Conservation (phyloP, 768 basidiomycete species). For the Dentipellis fragilis region DNA sequence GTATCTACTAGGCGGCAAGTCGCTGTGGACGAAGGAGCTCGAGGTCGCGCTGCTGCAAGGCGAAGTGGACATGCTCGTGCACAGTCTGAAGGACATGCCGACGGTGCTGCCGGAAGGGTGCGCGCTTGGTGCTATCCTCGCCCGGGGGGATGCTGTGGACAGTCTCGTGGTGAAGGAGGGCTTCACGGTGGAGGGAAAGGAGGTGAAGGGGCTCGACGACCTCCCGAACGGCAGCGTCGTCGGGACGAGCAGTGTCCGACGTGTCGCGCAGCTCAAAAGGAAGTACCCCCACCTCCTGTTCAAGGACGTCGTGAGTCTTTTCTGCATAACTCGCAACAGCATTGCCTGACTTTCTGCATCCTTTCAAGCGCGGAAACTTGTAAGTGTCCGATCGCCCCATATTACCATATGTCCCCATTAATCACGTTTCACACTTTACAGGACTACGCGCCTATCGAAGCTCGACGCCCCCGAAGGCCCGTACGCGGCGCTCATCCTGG, state of each 20-base stretch:
- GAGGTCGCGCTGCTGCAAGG: constrained; percentile 71
- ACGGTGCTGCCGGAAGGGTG: constrained; percentile 80
- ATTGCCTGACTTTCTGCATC: background rate
- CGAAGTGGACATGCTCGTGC: constrained; percentile 84
- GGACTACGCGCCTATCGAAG: constrained; percentile 86
- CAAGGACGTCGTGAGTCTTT: constrained; percentile 71
- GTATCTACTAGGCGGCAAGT: constrained; percentile 84
- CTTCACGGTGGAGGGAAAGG: constrained; percentile 16
- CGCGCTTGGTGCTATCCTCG: constrained; percentile 72
- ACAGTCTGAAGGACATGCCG: constrained; percentile 89
- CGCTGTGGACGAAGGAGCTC: constrained; percentile 94
- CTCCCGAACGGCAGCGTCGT: constrained; percentile 82
- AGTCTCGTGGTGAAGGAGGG: constrained; percentile 80
- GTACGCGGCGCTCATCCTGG: constrained; percentile 85
- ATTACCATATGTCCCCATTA: background rate
- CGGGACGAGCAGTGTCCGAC: constrained; percentile 90
- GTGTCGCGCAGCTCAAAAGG: constrained; percentile 83
- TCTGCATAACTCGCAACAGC: background rate
- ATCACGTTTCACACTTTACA: constrained; percentile 18
- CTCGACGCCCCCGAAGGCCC: constrained; percentile 75
- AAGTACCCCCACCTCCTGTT: constrained; percentile 70
- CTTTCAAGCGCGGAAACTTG: constrained; percentile 73
- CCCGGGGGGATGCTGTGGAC: constrained; percentile 85
- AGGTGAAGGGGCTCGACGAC: constrained; percentile 68
- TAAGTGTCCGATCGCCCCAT: constrained; percentile 28